Percentiles rank a stretch among this genome's conserved stretches.
phyloP scores from a whole-genome alignment of 768 basidiomycete species.

The Heimioporus sp. region DNA sequence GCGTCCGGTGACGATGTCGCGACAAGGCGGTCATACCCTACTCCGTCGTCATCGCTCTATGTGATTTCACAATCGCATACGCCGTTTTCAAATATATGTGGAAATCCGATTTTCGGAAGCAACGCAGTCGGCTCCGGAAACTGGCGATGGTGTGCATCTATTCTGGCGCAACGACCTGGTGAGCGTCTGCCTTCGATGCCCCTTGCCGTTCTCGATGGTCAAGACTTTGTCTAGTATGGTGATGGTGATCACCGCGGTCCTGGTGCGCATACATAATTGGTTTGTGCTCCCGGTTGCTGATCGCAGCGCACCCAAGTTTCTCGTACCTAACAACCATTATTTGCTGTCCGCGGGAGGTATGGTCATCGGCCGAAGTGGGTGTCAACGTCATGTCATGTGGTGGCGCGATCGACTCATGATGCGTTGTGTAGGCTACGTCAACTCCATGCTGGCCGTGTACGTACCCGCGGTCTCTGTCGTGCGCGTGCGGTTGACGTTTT shows the following conservation, averaged over 20 bases:
- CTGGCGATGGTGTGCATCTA: constrained; percentile 12
- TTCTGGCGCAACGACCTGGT: constrained; percentile 15
- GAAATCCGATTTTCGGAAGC: constrained; percentile 10
- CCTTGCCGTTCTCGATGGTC: background rate
- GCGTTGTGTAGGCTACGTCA: constrained; percentile 9
- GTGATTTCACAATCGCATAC: constrained; percentile 4
- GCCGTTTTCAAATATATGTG: constrained; percentile 16
- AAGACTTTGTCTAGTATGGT: background rate
- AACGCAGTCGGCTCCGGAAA: constrained; percentile 5
- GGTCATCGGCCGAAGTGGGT: constrained; percentile 4
- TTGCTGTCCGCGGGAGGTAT: constrained; percentile 1
- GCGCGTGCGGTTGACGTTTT: background rate
- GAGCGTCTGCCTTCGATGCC: background rate
- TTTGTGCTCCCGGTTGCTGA: background rate
- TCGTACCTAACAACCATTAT: background rate
- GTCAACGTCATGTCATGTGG: background rate
- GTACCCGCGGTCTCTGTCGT: background rate
- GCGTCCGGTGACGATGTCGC: background rate
- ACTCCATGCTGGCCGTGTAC: constrained; percentile 15
- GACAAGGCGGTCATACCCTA: constrained; percentile 1
- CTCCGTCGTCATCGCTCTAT: background rate
- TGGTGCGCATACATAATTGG: background rate
- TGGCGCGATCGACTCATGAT: background rate
- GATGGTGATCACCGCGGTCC: background rate
- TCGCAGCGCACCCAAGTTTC: background rate